Percentiles rank a stretch among this genome's conserved stretches.
phyloP scores from a whole-genome alignment of 202 grass and related monocot species.

The Setaria viridis region DNA sequence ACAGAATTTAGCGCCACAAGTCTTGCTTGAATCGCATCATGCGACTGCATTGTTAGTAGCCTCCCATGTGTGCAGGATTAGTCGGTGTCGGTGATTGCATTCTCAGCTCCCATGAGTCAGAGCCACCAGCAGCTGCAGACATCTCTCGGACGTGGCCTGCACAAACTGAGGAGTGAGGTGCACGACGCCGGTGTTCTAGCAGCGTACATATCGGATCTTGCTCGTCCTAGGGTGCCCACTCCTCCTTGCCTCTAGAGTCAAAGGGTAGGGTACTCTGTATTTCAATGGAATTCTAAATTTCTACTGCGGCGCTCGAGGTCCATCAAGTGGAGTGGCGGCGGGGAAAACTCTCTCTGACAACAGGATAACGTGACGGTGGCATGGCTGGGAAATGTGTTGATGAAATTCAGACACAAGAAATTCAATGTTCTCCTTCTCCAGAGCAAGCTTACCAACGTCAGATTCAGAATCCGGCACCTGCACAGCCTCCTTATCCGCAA shows the following conservation, averaged over 20 bases:
- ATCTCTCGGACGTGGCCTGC: background rate
- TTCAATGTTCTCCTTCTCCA: no score
- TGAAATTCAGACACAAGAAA: no score
- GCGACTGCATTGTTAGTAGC: background rate
- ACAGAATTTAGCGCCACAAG: background rate
- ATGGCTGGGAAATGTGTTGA: no score
- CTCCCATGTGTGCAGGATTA: background rate
- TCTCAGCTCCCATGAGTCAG: background rate
- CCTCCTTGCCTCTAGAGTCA: background rate
- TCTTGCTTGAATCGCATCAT: background rate
- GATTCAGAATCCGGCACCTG: no score
- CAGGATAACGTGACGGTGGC: no score
- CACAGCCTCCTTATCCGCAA: no score
- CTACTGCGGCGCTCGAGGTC: background rate
- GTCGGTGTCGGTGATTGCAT: background rate
- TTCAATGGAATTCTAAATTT: background rate
- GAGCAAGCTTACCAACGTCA: no score
- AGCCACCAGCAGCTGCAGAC: background rate
- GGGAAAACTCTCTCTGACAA: background rate
- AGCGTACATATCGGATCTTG: conserved; percentile 29
- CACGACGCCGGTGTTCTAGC: background rate
- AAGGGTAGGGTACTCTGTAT: background rate
- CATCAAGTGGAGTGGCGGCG: background rate
- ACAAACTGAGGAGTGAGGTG: background rate
- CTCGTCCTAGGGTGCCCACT: background rate